These are phyloP conservation scores for Penicillium sp. DNA, from an alignment of 2,329 filamentous ascomycete species.

Conservation along the genomic window DNA sequence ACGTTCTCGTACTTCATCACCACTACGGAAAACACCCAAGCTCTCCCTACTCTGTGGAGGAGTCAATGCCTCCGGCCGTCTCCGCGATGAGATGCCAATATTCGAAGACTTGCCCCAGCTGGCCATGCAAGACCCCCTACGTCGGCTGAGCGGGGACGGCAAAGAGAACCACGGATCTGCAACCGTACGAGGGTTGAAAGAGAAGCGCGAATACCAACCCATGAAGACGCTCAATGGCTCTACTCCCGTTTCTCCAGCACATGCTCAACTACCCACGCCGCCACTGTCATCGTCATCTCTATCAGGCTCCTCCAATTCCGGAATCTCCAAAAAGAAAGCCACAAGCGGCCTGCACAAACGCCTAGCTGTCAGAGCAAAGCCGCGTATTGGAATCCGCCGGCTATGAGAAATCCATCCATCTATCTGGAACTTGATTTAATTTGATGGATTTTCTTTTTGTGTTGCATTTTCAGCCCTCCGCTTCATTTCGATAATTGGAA, in stretches of 20 bases:
- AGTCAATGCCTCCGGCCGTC: slow-evolving; percentile 25
- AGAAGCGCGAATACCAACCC: slow-evolving; percentile 9
- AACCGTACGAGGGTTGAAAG: slow-evolving; percentile 16
- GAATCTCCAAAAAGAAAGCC: slow-evolving; percentile 22
- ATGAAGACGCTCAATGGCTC: slow-evolving; percentile 2
- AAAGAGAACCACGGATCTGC: slow-evolving; percentile 23
- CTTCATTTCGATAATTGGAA: not conserved
- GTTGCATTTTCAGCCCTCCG: not conserved
- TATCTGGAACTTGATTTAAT: not conserved
- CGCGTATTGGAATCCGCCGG: slow-evolving; percentile 38
- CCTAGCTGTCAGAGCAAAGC: slow-evolving; percentile 30
- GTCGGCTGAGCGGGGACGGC: slow-evolving; percentile 19
- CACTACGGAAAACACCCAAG: slow-evolving; percentile 39
- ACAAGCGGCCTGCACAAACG: slow-evolving; percentile 25
- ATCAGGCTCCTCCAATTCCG: slow-evolving; percentile 15
- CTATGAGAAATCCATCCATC: slow-evolving; percentile 22
- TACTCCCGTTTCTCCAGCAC: not conserved
- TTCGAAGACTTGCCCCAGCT: slow-evolving; percentile 33
- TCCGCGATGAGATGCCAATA: slow-evolving; percentile 33
- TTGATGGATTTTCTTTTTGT: not conserved
- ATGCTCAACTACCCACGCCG: not conserved
- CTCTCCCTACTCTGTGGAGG: slow-evolving; percentile 28
- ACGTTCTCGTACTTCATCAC: slow-evolving; percentile 23
- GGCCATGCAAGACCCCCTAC: slow-evolving; percentile 13
- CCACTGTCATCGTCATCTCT: slow-evolving; percentile 2